Conservation (phyloP, 1,139 yeast genomes). For the Hyphopichia fennica region DNA sequence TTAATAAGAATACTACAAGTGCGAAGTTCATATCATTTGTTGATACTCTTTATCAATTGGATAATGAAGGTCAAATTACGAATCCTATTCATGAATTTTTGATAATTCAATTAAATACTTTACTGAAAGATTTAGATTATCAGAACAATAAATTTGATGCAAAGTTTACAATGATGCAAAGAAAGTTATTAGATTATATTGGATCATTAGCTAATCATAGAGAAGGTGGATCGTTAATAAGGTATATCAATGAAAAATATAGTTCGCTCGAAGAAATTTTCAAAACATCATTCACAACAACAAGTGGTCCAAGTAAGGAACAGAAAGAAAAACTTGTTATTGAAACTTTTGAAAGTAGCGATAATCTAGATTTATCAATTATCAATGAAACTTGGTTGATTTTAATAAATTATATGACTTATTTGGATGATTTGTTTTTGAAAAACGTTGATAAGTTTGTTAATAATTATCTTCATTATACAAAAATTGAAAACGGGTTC, state of each 20-base stretch:
- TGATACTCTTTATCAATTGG: conserved; percentile 38
- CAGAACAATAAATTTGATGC: conserved; percentile 37
- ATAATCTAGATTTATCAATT: conserved; percentile 43
- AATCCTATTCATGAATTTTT: conserved; percentile 43
- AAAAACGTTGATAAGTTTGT: conserved; percentile 35
- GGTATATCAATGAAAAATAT: conserved; percentile 42
- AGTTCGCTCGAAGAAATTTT: conserved; percentile 37
- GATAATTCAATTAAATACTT: conserved; percentile 31
- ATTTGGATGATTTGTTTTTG: conserved; percentile 33
- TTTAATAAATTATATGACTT: conserved; percentile 36
- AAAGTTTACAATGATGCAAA: conserved; percentile 41
- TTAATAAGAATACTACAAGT: conserved; percentile 15
- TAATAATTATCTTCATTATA: conserved; percentile 39
- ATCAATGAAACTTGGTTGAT: conserved; percentile 50
- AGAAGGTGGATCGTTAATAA: conserved; percentile 38
- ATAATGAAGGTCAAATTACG: conserved; percentile 14
- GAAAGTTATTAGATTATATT: conserved; percentile 37
- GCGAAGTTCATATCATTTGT: conserved; percentile 39
- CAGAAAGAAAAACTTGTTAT: conserved; percentile 29
- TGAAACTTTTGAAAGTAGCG: conserved; percentile 40
- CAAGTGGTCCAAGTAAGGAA: conserved; percentile 20
- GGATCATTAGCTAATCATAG: conserved; percentile 33
- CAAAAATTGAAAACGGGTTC: conserved; percentile 14
- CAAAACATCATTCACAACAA: conserved; percentile 26
- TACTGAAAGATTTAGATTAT: conserved; percentile 36